These are phyloP conservation scores for Laguncularia racemosa DNA, from an alignment of 345 rosid species.

Conservation along the genomic window DNA sequence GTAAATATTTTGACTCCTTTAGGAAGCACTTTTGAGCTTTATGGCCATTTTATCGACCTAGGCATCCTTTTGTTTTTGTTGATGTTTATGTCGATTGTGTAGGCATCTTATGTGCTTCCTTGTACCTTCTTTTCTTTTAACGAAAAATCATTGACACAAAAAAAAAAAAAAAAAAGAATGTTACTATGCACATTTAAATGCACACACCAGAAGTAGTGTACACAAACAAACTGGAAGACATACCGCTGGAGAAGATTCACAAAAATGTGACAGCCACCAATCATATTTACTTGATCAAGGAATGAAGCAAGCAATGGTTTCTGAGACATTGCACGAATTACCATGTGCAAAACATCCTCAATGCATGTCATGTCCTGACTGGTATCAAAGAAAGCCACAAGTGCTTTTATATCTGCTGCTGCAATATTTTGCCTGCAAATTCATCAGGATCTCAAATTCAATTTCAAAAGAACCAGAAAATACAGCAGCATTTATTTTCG, in stretches of 20 bases:
- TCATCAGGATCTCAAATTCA: constrained; percentile 6
- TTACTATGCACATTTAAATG: too few species aligned
- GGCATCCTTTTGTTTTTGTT: not conserved
- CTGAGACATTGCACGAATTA: constrained; percentile 81
- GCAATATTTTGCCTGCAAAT: constrained; percentile 67
- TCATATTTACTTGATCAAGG: constrained; percentile 75
- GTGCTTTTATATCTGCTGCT: constrained; percentile 62
- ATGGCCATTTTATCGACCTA: not conserved
- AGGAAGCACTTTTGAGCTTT: too few species aligned
- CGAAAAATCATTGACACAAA: too few species aligned
- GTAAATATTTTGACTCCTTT: too few species aligned
- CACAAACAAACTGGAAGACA: constrained; percentile 6
- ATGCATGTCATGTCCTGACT: constrained; percentile 87
- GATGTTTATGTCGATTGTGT: not conserved
- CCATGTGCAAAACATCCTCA: constrained; percentile 91
- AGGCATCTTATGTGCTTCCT: not conserved
- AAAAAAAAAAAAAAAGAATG: too few species aligned
- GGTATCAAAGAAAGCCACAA: constrained; percentile 73
- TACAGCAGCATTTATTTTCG: not conserved
- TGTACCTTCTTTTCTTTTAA: not conserved
- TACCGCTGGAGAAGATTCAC: constrained; percentile 88
- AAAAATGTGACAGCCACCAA: constrained; percentile 86
- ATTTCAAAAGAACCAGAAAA: constrained; percentile 1
- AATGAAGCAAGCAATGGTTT: constrained; percentile 62
- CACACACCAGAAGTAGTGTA: not conserved